Percentiles rank a stretch among this genome's conserved stretches.
These are phyloP conservation scores for Omphalea diandra DNA, from an alignment of 441 rosid species.

Conservation along the genomic window DNA sequence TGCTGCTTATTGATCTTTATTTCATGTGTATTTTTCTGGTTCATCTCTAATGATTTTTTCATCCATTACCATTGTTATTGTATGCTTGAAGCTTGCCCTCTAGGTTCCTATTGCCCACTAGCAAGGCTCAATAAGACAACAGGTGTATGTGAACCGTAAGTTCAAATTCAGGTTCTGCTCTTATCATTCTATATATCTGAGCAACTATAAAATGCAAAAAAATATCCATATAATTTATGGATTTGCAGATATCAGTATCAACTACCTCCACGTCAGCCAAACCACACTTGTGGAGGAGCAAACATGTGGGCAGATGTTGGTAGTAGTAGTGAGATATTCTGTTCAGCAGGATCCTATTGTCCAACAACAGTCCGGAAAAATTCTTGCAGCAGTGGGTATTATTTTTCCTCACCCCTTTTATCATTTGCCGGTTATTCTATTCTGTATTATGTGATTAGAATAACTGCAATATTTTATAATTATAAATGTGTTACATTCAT, in stretches of 20 bases:
- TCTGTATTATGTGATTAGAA: background rate
- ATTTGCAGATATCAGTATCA: slow-evolving; percentile 76
- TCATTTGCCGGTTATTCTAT: background rate
- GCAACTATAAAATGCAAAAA: slow-evolving; percentile 10
- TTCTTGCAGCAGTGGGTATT: slow-evolving; percentile 83
- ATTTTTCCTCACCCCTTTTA: slow-evolving; percentile 14
- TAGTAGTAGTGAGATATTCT: slow-evolving; percentile 65
- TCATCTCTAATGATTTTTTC: background rate
- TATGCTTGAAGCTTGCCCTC: slow-evolving; percentile 60
- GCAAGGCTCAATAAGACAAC: slow-evolving; percentile 51
- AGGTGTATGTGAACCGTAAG: slow-evolving; percentile 76
- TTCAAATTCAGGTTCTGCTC: slow-evolving; percentile 12
- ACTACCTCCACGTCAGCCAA: slow-evolving; percentile 57
- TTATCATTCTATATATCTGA: background rate
- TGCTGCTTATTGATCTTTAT: background rate
- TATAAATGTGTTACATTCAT: background rate
- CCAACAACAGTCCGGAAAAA: slow-evolving; percentile 55
- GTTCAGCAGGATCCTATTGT: slow-evolving; percentile 84
- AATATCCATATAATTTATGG: slow-evolving; percentile 13
- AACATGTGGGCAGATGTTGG: slow-evolving; percentile 79
- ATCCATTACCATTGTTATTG: background rate
- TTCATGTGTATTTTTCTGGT: background rate
- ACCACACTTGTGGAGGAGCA: slow-evolving; percentile 95
- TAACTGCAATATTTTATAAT: background rate
- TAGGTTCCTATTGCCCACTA: slow-evolving; percentile 64